Percentiles rank a stretch among this genome's conserved stretches.
These are phyloP conservation scores for Colletotrichum falcatum DNA, from an alignment of 2,329 filamentous ascomycete genomes.

Conservation along the genomic window DNA sequence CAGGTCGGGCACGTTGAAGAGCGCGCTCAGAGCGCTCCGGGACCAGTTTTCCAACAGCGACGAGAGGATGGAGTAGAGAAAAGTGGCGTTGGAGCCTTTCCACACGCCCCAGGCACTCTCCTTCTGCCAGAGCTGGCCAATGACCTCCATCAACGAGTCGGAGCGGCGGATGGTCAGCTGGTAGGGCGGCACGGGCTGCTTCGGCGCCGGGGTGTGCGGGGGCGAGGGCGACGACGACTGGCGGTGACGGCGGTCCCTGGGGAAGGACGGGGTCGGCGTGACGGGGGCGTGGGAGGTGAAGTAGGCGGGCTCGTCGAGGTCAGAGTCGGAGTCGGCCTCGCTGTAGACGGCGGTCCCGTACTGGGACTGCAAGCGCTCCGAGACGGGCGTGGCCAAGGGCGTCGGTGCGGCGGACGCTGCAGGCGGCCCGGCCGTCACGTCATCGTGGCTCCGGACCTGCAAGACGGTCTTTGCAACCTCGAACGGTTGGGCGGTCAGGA, in stretches of 20 bases:
- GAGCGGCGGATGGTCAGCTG: slow-evolving; percentile 78
- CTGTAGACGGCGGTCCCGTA: slow-evolving; percentile 52
- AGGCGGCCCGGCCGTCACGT: slow-evolving; percentile 43
- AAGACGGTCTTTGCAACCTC: slow-evolving; percentile 96
- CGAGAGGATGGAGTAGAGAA: slow-evolving; percentile 88
- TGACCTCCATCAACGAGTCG: slow-evolving; percentile 86
- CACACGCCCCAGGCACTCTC: slow-evolving; percentile 93
- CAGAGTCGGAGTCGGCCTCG: slow-evolving; percentile 71
- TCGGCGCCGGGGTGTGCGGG: slow-evolving; percentile 51
- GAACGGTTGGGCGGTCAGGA: slow-evolving; percentile 93
- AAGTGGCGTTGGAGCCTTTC: slow-evolving; percentile 94
- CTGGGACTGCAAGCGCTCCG: slow-evolving; percentile 48
- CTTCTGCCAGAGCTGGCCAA: slow-evolving; percentile 88
- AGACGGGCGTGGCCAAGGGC: slow-evolving; percentile 45
- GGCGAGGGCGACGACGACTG: slow-evolving; percentile 48
- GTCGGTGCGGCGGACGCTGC: slow-evolving; percentile 43
- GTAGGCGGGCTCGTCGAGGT: slow-evolving; percentile 84
- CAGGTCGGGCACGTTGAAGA: slow-evolving; percentile 89
- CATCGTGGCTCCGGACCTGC: slow-evolving; percentile 76
- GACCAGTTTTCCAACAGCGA: slow-evolving; percentile 94
- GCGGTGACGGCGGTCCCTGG: slow-evolving; percentile 50
- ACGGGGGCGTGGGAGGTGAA: slow-evolving; percentile 77
- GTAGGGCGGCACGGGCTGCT: slow-evolving; percentile 59
- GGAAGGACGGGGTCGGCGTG: slow-evolving; percentile 62
- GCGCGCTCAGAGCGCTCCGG: slow-evolving; percentile 87